A percentile compares a stretch with the other conserved stretches of the same genome.
Evolutionary conservation across 768 basidiomycete species (phyloP).

Genomic region (Phylloporus sp.): DNA sequence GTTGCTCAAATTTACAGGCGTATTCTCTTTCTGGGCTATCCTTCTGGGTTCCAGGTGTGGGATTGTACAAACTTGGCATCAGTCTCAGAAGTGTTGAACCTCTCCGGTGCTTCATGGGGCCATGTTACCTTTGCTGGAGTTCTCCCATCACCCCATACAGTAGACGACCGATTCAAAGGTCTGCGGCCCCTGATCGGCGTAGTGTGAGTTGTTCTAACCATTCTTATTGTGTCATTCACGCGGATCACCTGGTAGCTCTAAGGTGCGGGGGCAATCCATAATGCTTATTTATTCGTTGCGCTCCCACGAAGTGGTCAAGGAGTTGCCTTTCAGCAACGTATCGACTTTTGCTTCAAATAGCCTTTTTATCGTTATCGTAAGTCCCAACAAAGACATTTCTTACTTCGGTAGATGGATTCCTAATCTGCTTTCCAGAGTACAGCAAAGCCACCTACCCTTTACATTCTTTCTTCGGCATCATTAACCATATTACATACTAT

Average conservation of each 20-base stretch:
- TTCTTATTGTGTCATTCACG: conserved; percentile 4
- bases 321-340: conserved; percentile 40
- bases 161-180: conserved; percentile 30
- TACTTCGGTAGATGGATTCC: neutral
- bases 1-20: conserved; percentile 29
- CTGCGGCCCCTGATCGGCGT: conserved; percentile 35
- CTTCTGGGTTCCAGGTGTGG: conserved; percentile 55
- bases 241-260: conserved; percentile 17
- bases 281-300: conserved; percentile 46
- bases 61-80: conserved; percentile 52
- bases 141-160: conserved; percentile 31
- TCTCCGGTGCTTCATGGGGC: conserved; percentile 37
- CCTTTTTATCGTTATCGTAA: conserved; percentile 55
- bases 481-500: conserved; percentile 51
- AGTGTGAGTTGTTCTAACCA: conserved; percentile 25
- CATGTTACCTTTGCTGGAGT: conserved; percentile 38
- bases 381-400: conserved; percentile 21
- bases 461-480: conserved; percentile 53
- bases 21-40: conserved; percentile 53
- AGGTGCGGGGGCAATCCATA: conserved; percentile 16
- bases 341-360: conserved; percentile 43
- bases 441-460: conserved; percentile 49
- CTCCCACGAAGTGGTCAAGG: conserved; percentile 49
- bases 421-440: conserved; percentile 44
- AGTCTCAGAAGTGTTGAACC: conserved; percentile 51